Base-by-base conservation (phyloP, 1,139 yeast species). In the Saccharomyces hybrid region DNA sequence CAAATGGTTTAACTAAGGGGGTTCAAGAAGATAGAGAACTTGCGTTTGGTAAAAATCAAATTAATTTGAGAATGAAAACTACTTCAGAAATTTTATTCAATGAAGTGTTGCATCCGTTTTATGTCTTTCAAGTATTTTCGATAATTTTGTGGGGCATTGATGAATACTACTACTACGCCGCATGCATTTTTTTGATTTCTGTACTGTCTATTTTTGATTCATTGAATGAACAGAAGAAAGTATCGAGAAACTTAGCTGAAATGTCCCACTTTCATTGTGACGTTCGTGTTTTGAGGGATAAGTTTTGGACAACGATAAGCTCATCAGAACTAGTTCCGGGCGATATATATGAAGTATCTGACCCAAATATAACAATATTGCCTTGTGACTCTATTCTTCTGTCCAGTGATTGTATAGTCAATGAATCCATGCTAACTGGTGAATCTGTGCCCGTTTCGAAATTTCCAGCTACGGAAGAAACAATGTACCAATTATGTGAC, bases 371-470 rank as follows among this genome's bases (percentile, higher is more conserved):
- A 57, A 64, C 75, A 3, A 65, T 79, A 0, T 77, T 91, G 52
- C 99, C 99, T 0, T 90, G 97, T 68, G 99, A 95, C 71, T 87
- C 96, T 1, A 72, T 95, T 16, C 75, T 93, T 51, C 73, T 91
- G 27, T 83, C 91, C 49, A 99, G 99, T 53, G 98, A 90, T 67
- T 88, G 96, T 70, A 89, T 93, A 55, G 86, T 91, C 16, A 93
- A 93, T 70, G 98, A 91, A 68, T 87, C 96, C 9, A 91, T 91
- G 96, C 78, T 91, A 32, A 93, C 98, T 0, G 99, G 99, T 46
- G 99, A 93, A 69, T 89, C 97, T 56, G 98, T 93, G 1, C 99
- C 99, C 0, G 96, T 93, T 2, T 81, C 97, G 0, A 93, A 93
- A 68, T 60, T 76, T 4, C 79, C 86, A 3, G 90, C 95, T 1